phyloP scores from a whole-genome alignment of 192 early-diverging fungal species.

The Coemansia sp. region DNA sequence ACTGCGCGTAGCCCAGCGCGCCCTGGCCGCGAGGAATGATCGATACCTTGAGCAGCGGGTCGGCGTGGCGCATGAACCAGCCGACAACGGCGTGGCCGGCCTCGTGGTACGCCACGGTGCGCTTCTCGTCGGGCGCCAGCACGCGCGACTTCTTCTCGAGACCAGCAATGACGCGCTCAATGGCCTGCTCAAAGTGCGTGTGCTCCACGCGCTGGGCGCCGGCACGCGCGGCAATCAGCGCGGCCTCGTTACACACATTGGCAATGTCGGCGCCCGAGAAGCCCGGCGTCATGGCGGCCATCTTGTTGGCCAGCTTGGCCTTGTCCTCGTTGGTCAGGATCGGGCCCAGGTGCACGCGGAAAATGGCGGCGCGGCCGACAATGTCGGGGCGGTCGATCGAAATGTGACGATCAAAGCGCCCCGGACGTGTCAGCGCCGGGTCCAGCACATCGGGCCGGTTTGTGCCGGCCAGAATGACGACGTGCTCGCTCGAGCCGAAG shows the following conservation, averaged over 20 bases:
- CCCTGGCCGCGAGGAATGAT: constrained; percentile 96
- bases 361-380: constrained; percentile 91
- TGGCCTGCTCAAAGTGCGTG: constrained; percentile 94
- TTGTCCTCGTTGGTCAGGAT: constrained; percentile 86
- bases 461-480: constrained; percentile 96
- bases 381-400: constrained; percentile 96
- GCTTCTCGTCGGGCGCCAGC: constrained; percentile 95
- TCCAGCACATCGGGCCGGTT: constrained; percentile 98
- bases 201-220: constrained; percentile 73
- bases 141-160: constrained; percentile 97
- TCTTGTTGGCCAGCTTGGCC: constrained; percentile 71
- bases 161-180: constrained; percentile 97
- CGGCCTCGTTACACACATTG: constrained; percentile 99
- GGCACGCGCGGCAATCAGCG: constrained; percentile 91
- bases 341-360: constrained; percentile 93
- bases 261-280: constrained; percentile 97
- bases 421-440: constrained; percentile 92
- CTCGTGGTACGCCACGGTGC: constrained; percentile 99
- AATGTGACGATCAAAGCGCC: constrained; percentile 98
- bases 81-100: constrained; percentile 98
- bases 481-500: constrained; percentile 62
- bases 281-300: constrained; percentile 95
- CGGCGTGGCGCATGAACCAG: constrained; percentile 95
- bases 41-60: constrained; percentile 95
- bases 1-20: constrained; percentile 98